A percentile compares a stretch with the other conserved stretches of the same genome.
phyloP scores from a whole-genome alignment of 192 early-diverging fungal species.

The Spinellus fusiger region DNA sequence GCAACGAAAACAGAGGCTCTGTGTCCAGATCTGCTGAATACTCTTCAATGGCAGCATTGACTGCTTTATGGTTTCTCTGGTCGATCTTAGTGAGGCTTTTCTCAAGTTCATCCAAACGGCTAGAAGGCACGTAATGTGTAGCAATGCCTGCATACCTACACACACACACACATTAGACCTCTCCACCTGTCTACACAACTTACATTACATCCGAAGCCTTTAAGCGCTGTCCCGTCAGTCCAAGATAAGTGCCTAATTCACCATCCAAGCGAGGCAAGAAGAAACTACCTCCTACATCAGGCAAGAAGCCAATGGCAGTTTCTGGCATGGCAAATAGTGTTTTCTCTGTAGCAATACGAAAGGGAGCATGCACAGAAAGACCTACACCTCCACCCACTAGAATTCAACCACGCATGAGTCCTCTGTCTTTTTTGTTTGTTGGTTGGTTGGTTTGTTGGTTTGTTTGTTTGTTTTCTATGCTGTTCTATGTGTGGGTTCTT shows the following conservation, averaged over 20 bases:
- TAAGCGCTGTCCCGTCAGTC: constrained; percentile 76
- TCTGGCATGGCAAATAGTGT: constrained; percentile 98
- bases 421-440: too few relatives aligned
- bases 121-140: constrained; percentile 91
- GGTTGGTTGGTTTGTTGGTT: not conserved
- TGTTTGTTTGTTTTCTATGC: not conserved
- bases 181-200: constrained; percentile 15
- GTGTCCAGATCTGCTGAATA: constrained; percentile 63
- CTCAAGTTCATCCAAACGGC: constrained; percentile 73
- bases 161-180: not conserved
- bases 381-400: constrained; percentile 98
- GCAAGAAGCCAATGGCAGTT: constrained; percentile 92
- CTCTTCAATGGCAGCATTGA: constrained; percentile 88
- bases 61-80: constrained; percentile 63
- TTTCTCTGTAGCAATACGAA: constrained; percentile 94
- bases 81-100: constrained; percentile 77
- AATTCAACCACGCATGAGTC: not conserved
- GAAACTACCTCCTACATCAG: constrained; percentile 94
- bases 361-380: constrained; percentile 89
- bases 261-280: constrained; percentile 94
- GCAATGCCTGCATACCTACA: constrained; percentile 82
- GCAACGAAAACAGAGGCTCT: constrained; percentile 34
- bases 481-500: too few relatives aligned
- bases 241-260: constrained; percentile 88
- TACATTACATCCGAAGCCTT: constrained; percentile 81